Evolutionary conservation across 2,329 filamentous ascomycete species (phyloP).

Genomic region (Ophiostoma himal-ulmi): DNA sequence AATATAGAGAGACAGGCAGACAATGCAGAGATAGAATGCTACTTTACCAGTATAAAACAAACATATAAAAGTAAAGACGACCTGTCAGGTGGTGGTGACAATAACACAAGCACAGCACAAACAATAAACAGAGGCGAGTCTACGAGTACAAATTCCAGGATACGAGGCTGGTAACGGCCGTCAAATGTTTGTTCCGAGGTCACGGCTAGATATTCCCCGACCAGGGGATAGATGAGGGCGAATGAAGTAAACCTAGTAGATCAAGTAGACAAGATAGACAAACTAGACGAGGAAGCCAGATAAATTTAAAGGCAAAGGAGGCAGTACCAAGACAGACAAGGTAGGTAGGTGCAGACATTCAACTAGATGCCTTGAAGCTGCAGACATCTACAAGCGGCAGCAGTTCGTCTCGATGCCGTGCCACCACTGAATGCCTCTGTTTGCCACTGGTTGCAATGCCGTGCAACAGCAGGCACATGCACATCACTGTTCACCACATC

Average conservation of each 20-base stretch:
- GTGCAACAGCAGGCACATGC: conserved; percentile 4
- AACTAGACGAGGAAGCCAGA: not conserved
- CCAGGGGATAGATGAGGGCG: not conserved
- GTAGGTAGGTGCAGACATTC: not conserved
- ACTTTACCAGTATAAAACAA: not conserved
- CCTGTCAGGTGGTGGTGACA: not conserved
- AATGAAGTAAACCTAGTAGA: too few relatives aligned
- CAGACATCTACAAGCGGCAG: not conserved
- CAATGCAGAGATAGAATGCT: not conserved
- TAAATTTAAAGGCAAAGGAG: not conserved
- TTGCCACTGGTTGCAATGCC: not conserved
- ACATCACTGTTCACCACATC: not conserved
- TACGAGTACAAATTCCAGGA: not conserved
- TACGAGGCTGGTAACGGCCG: conserved; percentile 5
- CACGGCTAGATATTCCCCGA: conserved; percentile 2
- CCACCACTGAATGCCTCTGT: not conserved
- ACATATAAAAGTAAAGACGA: not conserved
- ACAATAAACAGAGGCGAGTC: not conserved
- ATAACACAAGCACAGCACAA: not conserved
- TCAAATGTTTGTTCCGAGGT: conserved; percentile 5
- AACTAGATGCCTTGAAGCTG: not conserved
- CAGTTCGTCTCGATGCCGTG: not conserved
- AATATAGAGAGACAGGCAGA: conserved; percentile 3
- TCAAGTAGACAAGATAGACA: not conserved
- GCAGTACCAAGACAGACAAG: not conserved